A percentile compares a stretch with the other conserved stretches of the same genome.
Conservation (phyloP, 2,329 filamentous ascomycete species). For the Aspergillus transmontanensis region DNA sequence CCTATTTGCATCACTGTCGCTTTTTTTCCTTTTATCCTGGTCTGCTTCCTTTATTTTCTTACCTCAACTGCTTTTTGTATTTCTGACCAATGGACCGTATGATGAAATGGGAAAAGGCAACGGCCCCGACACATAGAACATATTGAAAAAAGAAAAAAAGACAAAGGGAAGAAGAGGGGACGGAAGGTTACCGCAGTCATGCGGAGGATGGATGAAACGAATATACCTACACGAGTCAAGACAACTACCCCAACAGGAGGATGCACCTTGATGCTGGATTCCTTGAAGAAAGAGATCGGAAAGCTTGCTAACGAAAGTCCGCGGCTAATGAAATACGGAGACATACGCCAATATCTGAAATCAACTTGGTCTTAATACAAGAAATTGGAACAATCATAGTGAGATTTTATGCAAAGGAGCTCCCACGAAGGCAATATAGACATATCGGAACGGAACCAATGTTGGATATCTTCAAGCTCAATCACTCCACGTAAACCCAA, state of each 20-base stretch:
- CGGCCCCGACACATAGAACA: not conserved
- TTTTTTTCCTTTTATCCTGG: slow-evolving; percentile 6
- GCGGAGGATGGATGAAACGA: slow-evolving; percentile 2
- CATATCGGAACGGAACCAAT: slow-evolving; percentile 10
- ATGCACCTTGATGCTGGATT: slow-evolving; percentile 2
- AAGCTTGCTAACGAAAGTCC: not conserved
- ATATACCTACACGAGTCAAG: not conserved
- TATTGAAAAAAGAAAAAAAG: not conserved
- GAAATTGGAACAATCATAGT: slow-evolving; percentile 14
- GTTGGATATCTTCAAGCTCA: slow-evolving; percentile 21
- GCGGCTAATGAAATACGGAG: slow-evolving; percentile 1
- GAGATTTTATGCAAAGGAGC: slow-evolving; percentile 1
- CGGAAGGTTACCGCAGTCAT: not conserved
- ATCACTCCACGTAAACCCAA: slow-evolving; percentile 6
- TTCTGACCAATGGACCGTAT: slow-evolving; percentile 4
- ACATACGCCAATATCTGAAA: slow-evolving; percentile 5
- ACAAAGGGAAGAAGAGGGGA: not conserved
- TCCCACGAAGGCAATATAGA: not conserved
- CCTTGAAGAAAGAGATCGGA: slow-evolving; percentile 1
- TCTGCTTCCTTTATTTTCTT: slow-evolving; percentile 5
- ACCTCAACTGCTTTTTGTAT: not conserved
- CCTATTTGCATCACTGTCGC: not conserved
- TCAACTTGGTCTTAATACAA: slow-evolving; percentile 1
- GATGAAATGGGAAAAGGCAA: not conserved
- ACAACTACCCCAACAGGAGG: not conserved